Evolutionary conservation across 305 asterid genomes (phyloP), one percentile per base, ranked within the genome.

Genomic region (Euphrasia arctica): DNA sequence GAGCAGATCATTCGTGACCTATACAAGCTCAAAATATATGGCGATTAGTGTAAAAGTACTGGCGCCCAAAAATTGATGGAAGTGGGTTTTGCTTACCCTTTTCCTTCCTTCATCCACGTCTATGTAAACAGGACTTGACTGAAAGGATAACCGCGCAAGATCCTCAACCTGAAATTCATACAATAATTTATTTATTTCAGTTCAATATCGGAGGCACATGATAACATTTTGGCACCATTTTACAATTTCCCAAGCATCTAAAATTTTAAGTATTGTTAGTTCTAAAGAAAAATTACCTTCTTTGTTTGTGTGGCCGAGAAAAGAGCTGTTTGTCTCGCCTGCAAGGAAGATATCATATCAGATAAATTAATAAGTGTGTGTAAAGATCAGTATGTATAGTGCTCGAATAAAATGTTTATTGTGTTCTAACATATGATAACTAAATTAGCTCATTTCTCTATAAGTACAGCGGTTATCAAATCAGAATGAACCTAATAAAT

Each of bases 251-350:
- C 22, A 18, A 18, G 22, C 22, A 18, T 18, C 22, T 18, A 18
- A 18, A 18, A 18, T 18, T 18, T 18, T 18, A 18, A 18, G 22
- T 18, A 18, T 18, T 18, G 27, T 67, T 31, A 34, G 12, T 63
- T 11, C 29, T 1, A 1, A 65, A 64, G 67, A 9, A n/a, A 32
- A 9, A 18, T 15, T 81, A 88, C 99, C 96, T 93, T 84, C 77
- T 86, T 86, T 29, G 97, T 87, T 79, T 90, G 98, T 34, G 98
- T 93, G 65, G 99, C 99, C 58, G 99, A 93, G 77, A 93, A 93
- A 59, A 93, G 96, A 65, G 95, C 91, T 50, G 99, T 90, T 84
- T 93, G 99, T 69, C 99, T 83, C 52, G 39, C 82, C 97, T 92
- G 90, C 83, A 78, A 36, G 47, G 45, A 58, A 65, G 60, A 64